phyloP scores from a whole-genome alignment of 2,329 filamentous ascomycete species.

The Hymenoscyphus scutula region DNA sequence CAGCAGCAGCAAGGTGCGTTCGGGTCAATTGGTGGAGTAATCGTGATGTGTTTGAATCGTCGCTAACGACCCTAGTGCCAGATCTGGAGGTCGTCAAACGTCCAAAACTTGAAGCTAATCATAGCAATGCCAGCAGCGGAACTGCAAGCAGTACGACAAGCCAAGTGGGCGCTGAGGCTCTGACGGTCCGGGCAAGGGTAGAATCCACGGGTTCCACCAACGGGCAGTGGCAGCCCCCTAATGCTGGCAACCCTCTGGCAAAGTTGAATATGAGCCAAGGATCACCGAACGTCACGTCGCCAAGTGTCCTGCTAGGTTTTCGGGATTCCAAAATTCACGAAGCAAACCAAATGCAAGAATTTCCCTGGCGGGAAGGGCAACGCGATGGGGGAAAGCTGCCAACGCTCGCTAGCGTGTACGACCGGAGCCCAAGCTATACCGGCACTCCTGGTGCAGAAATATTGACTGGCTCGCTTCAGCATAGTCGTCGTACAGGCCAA shows the following conservation, averaged over 20 bases:
- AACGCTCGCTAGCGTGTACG: slow-evolving; percentile 20
- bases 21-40: background rate
- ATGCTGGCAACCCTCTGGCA: slow-evolving; percentile 18
- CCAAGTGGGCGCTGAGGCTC: slow-evolving; percentile 22
- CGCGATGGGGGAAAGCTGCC: slow-evolving; percentile 26
- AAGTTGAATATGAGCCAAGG: slow-evolving; percentile 19
- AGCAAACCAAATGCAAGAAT: slow-evolving; percentile 22
- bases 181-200: slow-evolving; percentile 20
- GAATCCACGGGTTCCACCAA: slow-evolving; percentile 26
- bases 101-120: slow-evolving; percentile 33
- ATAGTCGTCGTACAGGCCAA: slow-evolving; percentile 27
- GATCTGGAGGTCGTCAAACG: slow-evolving; percentile 33
- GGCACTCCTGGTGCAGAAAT: slow-evolving; percentile 16
- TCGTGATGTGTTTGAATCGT: background rate
- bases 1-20: slow-evolving; percentile 52
- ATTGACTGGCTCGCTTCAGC: slow-evolving; percentile 26
- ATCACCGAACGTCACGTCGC: slow-evolving; percentile 25
- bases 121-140: slow-evolving; percentile 29
- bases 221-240: slow-evolving; percentile 25
- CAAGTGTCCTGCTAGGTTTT: slow-evolving; percentile 33
- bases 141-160: slow-evolving; percentile 28
- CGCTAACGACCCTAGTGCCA: slow-evolving; percentile 11
- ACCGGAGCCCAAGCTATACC: slow-evolving; percentile 23
- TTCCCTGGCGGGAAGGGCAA: slow-evolving; percentile 33
- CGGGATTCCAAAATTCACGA: slow-evolving; percentile 32